Conservation (phyloP, 2,329 filamentous ascomycete species). For the Beauveria asiatica region DNA sequence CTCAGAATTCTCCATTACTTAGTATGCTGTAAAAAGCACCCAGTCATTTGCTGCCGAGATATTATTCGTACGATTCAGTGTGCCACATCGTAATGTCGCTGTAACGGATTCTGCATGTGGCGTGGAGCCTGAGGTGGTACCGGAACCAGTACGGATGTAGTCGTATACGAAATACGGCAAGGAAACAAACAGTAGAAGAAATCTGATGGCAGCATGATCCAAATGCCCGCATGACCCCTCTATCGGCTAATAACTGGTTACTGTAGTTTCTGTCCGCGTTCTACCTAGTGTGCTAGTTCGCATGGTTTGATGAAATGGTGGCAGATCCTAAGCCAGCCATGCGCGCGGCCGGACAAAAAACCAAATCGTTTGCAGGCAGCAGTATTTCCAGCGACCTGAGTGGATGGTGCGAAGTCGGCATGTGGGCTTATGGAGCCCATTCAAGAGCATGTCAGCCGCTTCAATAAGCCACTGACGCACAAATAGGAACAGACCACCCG, state of each 20-base stretch:
- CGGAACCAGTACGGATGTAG: neutral
- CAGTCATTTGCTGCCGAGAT: too few relatives aligned
- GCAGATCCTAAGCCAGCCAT: too few relatives aligned
- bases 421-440: neutral
- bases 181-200: neutral
- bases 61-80: neutral
- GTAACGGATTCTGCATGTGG: neutral
- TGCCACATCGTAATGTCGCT: neutral
- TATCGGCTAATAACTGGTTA: too few relatives aligned
- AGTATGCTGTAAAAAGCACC: neutral
- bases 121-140: neutral
- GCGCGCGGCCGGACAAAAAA: neutral
- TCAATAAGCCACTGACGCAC: slow-evolving; percentile 1
- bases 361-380: neutral
- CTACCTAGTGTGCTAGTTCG: too few relatives aligned
- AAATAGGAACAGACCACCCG: neutral
- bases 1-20: neutral
- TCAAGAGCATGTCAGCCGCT: neutral
- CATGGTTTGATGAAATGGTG: too few relatives aligned
- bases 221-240: neutral
- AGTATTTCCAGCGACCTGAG: slow-evolving; percentile 5
- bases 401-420: neutral
- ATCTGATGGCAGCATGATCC: neutral
- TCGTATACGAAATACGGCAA: too few relatives aligned
- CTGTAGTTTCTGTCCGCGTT: too few relatives aligned